Base-by-base conservation (phyloP, 176 grass and related monocot genomes). In the Tillandsia leiboldiana region DNA sequence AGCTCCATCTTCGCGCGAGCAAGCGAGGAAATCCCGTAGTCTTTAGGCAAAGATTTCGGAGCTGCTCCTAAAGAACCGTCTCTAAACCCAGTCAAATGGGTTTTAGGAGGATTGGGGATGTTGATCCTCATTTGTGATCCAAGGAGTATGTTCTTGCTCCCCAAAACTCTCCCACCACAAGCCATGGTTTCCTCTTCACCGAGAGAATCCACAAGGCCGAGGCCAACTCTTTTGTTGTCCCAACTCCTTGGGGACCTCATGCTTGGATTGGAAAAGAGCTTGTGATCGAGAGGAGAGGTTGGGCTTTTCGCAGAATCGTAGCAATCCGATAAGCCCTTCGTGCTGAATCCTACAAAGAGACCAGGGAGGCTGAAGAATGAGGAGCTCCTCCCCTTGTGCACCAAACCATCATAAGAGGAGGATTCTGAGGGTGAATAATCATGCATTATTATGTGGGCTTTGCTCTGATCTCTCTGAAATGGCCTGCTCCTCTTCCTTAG, bases 271-370 rank as follows among this genome's bases (percentile, higher is more conserved):
- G 75, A 63, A 1, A 85, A 75, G 51, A 77, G 80, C 82, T 90
- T 99, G 72, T 82, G 67, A 74, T 99, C 94, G 11, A 93, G 82
- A 67, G 87, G 89, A 70, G 94, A 99, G 42, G 89, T 99, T 48
- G 89, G 94, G 84, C 86, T 93, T 77, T 80, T 66, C 20, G 77
- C 77, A n/a, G 87, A 72, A 65, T 92, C 91, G 49, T 81, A 77
- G 59, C 72, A 67, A 67, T 93, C 84, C 53, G 79, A 65, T 49
- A 72, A 47, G 0, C 63, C 74, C 82, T 90, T 99, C 15, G 80
- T 77, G 12, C 81, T 81, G 50, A 90, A 81, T 67, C 84, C 84
- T 24, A 93, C 80, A 72, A 99, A 90, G 18, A 93, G 82, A 11
- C 84, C 56, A 20, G 84, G 86, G 58, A 97, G 80, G 26, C 73